Conservation (phyloP, 345 rosid species). For the Salix arbutifolia region DNA sequence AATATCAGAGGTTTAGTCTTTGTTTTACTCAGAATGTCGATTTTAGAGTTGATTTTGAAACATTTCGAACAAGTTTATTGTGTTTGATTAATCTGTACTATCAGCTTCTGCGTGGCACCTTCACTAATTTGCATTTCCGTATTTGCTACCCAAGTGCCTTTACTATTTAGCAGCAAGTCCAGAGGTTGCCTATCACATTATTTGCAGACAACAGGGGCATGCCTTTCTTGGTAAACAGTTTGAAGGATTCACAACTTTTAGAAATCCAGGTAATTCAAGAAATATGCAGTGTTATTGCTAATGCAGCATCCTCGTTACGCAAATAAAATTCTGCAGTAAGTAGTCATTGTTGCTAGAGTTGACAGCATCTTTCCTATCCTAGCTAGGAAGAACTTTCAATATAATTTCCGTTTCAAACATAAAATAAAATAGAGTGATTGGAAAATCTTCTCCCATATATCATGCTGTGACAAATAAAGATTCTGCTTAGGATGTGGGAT, state of each 20-base stretch:
- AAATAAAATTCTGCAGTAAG: background rate
- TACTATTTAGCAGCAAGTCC: background rate
- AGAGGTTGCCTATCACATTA: background rate
- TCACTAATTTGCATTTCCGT: background rate
- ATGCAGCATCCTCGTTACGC: background rate
- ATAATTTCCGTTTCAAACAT: background rate
- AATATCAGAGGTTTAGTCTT: background rate
- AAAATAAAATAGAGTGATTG: background rate
- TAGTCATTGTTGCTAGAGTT: background rate
- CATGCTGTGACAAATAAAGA: conserved; percentile 3
- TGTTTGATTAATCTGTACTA: background rate
- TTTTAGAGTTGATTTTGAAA: background rate
- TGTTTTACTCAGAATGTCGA: background rate
- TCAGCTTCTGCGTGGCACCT: background rate
- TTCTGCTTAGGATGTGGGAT: conserved; percentile 3
- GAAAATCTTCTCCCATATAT: background rate
- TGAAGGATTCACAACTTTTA: background rate
- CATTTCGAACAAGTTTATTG: background rate
- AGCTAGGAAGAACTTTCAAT: background rate
- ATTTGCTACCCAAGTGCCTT: background rate
- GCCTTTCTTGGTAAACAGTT: background rate
- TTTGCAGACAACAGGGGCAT: background rate
- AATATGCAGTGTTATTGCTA: background rate
- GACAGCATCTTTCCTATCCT: background rate
- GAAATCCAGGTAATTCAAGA: background rate